A percentile compares a stretch with the other conserved stretches of the same genome.
These are phyloP conservation scores for Asterophora lycoperdoides DNA, from an alignment of 768 basidiomycete species.

Conservation along the genomic window DNA sequence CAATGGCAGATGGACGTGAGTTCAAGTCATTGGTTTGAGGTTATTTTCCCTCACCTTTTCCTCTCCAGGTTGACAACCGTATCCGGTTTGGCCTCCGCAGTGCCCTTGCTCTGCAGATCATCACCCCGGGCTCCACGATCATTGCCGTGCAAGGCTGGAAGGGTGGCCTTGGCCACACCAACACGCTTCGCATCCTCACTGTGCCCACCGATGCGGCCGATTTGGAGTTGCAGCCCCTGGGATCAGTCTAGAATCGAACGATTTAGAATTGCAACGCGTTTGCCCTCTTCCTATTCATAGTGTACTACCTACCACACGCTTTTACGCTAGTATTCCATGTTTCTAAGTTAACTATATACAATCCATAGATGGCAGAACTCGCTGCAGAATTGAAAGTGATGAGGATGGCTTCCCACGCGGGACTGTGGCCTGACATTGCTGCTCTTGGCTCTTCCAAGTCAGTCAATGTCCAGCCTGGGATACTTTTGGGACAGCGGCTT, in stretches of 20 bases:
- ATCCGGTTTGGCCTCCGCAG: slow-evolving; percentile 84
- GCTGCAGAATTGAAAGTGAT: not conserved
- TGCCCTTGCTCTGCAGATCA: slow-evolving; percentile 79
- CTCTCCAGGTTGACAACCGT: slow-evolving; percentile 74
- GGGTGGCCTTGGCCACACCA: slow-evolving; percentile 94
- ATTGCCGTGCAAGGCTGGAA: slow-evolving; percentile 99
- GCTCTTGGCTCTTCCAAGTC: not conserved
- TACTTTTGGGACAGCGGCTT: slow-evolving; percentile 18
- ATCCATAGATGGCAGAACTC: not conserved
- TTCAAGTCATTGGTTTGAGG: slow-evolving; percentile 3
- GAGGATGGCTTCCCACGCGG: not conserved
- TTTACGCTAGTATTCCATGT: not conserved
- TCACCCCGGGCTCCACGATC: slow-evolving; percentile 84
- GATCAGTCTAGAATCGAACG: slow-evolving; percentile 11
- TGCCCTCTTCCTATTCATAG: not conserved
- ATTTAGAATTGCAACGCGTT: not conserved
- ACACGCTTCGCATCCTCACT: slow-evolving; percentile 79
- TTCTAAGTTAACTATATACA: not conserved
- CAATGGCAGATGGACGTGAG: slow-evolving; percentile 98
- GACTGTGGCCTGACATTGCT: too few species aligned
- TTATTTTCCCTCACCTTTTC: slow-evolving; percentile 12
- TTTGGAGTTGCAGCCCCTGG: slow-evolving; percentile 56
- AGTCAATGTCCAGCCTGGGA: slow-evolving; percentile 4
- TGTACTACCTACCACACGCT: slow-evolving; percentile 1
- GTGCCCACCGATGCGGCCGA: slow-evolving; percentile 82